Conservation (phyloP, 2,329 filamentous ascomycete genomes). For the Talaromyces sp. region DNA sequence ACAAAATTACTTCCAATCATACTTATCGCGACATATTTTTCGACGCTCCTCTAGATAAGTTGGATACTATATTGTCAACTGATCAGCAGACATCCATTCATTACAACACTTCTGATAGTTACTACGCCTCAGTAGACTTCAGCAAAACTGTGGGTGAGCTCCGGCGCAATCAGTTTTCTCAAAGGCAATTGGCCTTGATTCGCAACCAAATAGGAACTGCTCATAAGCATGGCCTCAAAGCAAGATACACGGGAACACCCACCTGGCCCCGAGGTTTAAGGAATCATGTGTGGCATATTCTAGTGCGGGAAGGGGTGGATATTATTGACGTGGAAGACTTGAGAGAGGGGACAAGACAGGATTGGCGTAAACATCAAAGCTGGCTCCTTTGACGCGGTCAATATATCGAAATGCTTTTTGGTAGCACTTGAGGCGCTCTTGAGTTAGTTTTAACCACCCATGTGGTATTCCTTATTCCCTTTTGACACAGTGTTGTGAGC, state of each 20-base stretch:
- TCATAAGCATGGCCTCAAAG: conserved; percentile 8
- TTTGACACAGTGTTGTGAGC: background rate
- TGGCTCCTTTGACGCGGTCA: background rate
- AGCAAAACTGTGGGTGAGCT: too few relatives aligned
- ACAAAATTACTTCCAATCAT: too few relatives aligned
- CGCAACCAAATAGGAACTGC: conserved; percentile 8
- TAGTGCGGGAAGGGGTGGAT: conserved; percentile 11
- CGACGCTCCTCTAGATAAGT: too few relatives aligned
- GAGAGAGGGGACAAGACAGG: conserved; percentile 9
- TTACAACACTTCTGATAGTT: too few relatives aligned
- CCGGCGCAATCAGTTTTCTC: conserved; percentile 5
- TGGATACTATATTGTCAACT: too few relatives aligned
- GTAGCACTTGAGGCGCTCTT: too few relatives aligned
- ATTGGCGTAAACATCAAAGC: conserved; percentile 12
- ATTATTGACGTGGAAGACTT: conserved; percentile 13
- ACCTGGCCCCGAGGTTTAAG: conserved; percentile 10
- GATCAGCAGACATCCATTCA: too few relatives aligned
- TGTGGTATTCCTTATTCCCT: too few relatives aligned
- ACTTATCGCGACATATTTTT: too few relatives aligned
- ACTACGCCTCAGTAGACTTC: too few relatives aligned
- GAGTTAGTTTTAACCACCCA: too few relatives aligned
- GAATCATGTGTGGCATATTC: conserved; percentile 12
- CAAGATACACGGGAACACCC: conserved; percentile 11
- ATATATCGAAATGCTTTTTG: too few relatives aligned
- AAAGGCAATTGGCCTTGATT: conserved; percentile 4